A percentile compares a stretch with the other conserved stretches of the same genome.
These are phyloP conservation scores for Serendipita sp. DNA, from an alignment of 768 basidiomycete species.

Conservation along the genomic window DNA sequence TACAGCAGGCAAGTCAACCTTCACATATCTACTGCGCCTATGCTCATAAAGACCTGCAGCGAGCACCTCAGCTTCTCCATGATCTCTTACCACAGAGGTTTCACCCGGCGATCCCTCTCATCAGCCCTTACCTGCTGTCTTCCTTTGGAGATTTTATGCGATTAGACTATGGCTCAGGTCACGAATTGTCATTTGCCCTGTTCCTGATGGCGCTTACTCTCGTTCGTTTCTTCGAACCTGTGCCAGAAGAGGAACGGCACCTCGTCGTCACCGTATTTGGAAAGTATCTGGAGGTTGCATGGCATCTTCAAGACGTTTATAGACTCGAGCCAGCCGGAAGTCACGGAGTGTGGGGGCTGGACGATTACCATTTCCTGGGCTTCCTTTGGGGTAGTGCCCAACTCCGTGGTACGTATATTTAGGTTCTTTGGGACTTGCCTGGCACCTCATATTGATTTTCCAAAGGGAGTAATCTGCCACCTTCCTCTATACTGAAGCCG, in stretches of 20 bases:
- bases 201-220: constrained; percentile 62
- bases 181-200: constrained; percentile 77
- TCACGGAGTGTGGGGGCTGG: constrained; percentile 95
- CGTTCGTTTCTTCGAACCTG: constrained; percentile 44
- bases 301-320: constrained; percentile 77
- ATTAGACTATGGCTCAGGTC: constrained; percentile 94
- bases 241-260: constrained; percentile 42
- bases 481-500: constrained; percentile 42
- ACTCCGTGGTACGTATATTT: constrained; percentile 41
- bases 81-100: constrained; percentile 32
- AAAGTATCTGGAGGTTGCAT: constrained; percentile 68
- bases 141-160: constrained; percentile 84
- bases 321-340: constrained; percentile 90
- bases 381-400: constrained; percentile 88
- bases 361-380: constrained; percentile 77
- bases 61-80: constrained; percentile 34
- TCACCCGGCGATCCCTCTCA: constrained; percentile 34
- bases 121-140: constrained; percentile 62
- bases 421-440: neutral
- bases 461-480: constrained; percentile 14
- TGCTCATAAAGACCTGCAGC: constrained; percentile 22
- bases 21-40: neutral
- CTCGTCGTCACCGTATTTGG: constrained; percentile 46
- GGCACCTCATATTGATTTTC: neutral
- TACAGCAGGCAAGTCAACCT: constrained; percentile 47